Base-by-base conservation (phyloP, 2,329 filamentous ascomycete species). In the Colletotrichum gloeosporioides region DNA sequence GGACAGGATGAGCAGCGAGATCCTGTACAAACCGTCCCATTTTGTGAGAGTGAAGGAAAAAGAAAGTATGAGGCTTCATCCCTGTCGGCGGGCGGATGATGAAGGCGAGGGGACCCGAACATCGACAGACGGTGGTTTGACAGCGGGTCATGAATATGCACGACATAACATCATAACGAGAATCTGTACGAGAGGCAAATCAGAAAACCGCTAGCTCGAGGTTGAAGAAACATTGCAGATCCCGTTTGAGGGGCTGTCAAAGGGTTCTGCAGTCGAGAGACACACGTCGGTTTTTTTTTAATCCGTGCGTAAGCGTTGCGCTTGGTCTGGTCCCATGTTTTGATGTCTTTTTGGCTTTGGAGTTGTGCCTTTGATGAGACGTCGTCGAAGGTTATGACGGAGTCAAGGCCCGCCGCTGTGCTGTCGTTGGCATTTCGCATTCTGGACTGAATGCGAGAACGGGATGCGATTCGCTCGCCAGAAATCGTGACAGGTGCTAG, bases 401-500 rank as follows among this genome's bases (percentile, higher is more conserved):
- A 22, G 70, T 74, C 44, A 53, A 29, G 57, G 39, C 59, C 64
- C 63, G 66, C 57, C 63, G 66, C 69, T 69, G 63, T 69, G 66
- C 69, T 69, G 63, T 69, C 53, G 70, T 64, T 53, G 61, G 70
- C 34, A 68, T 36, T 65, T 76, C 65, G 65, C 66, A 65, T 75
- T 68, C 27, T 63, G 39, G 29, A 18, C 61, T 61, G 61, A 57
- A 70, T 59, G 39, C 32, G 65, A 62, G 34, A 70, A 76, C 32
- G 72, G 27, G 53, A 57, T 76, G 75, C 75, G 75, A 77, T 76
- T 77, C 75, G 75, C 62, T 71, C 71, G 71, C 72, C 66, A 67
- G 61, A 44, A 69, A 62, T 63, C 65, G 66, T 76, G 72, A 77
- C 75, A 77, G 75, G 53, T 77, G 72, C 72, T 53, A 31, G 75